Conservation (phyloP, 257 asterid species). For the Solanum virginianum region DNA sequence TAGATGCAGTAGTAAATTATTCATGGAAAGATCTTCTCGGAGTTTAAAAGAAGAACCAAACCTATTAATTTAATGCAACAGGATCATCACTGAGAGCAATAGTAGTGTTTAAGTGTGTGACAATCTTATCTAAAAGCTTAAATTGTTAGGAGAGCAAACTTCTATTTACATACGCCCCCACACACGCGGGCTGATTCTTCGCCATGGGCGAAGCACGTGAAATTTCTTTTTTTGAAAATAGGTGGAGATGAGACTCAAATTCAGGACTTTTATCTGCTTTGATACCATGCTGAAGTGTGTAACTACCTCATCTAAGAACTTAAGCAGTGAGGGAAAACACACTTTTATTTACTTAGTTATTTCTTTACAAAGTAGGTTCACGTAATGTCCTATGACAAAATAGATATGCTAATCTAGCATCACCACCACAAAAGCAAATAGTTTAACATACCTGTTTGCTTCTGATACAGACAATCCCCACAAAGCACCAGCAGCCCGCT, state of each 20-base stretch:
- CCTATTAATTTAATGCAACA: background rate
- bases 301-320: background rate
- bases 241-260: background rate
- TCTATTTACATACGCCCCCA: background rate
- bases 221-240: background rate
- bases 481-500: slow-evolving; percentile 46
- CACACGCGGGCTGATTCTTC: background rate
- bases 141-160: background rate
- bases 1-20: background rate
- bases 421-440: background rate
- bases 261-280: background rate
- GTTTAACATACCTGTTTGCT: slow-evolving; percentile 55
- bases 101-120: background rate
- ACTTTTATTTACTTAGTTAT: background rate
- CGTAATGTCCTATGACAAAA: background rate
- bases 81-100: background rate
- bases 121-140: background rate
- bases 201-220: background rate
- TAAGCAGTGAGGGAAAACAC: background rate
- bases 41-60: background rate
- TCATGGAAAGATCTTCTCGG: background rate
- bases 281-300: background rate
- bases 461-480: slow-evolving; percentile 49
- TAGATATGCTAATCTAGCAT: background rate
- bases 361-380: background rate